Evolutionary conservation across 441 rosid genomes (phyloP), one percentile per base, ranked within the genome.

Genomic region (Populus hybrid): DNA sequence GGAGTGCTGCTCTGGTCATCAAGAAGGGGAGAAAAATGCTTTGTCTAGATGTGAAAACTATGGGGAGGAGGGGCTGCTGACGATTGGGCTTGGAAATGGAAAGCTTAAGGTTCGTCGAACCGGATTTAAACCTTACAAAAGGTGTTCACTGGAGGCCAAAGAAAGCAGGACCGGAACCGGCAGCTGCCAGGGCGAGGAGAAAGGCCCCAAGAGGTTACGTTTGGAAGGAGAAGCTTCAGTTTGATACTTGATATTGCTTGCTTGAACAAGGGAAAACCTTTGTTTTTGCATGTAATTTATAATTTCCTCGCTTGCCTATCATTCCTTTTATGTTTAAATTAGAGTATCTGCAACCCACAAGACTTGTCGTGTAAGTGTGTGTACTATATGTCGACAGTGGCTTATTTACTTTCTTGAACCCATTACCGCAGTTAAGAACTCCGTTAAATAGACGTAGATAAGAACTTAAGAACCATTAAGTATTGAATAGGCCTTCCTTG

Each of bases 121-220:
- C 57, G 97, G 99, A 76, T 95, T 95, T 81, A 95, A 92, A 79
- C 99, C 98, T 40, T 95, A 95, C 89, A 95, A 94, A 86, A 89
- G 98, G 85, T 95, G 97, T 82, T 89, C 95, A 1, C 70, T 90
- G 81, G 98, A 95, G 88, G 94, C 93, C 61, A 91, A 80, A 77
- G 98, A 95, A 76, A 87, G 80, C 83, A 90, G 84, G 76, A 40
- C 79, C 74, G 74, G 78, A 68, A 84, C 82, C 79, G 34, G 73
- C 66, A 28, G 84, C 88, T 68, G 73, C 88, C 95, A 85, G 80
- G 82, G 81, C 40, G 97, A 90, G 74, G 97, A 91, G 85, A 91
- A 88, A 79, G 86, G 88, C 68, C 89, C 93, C 20, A 95, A 95
- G 87, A 88, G 97, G 82, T 90, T 95, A 80, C 91, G 97, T 73